These are phyloP conservation scores for Dryas integrifolia DNA, from an alignment of 331 rosid genomes.

Conservation along the genomic window DNA sequence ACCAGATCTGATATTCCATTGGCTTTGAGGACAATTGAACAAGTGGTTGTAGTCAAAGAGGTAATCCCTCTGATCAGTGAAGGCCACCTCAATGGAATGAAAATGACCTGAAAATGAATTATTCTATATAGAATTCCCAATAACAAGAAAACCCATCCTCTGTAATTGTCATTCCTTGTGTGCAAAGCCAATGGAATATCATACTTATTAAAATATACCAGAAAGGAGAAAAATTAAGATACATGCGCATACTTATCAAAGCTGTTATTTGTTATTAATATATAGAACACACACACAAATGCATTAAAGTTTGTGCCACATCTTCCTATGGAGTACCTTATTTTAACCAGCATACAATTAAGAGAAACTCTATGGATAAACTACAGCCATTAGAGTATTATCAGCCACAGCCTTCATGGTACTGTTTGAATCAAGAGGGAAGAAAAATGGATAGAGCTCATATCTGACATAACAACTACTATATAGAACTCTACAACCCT, in stretches of 20 bases:
- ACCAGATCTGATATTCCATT: neutral
- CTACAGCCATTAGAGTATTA: conserved; percentile 24
- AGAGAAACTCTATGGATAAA: conserved; percentile 24
- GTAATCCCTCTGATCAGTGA: too few relatives aligned
- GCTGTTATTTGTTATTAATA: neutral
- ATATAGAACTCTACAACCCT: conserved; percentile 57
- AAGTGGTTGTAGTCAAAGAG: neutral
- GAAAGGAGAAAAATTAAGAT: neutral
- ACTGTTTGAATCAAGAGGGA: conserved; percentile 42
- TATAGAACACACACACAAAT: too few relatives aligned
- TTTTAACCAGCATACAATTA: neutral
- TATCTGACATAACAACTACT: conserved; percentile 70
- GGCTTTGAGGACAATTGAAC: neutral
- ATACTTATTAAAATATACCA: neutral
- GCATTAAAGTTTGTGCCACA: neutral
- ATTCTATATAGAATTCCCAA: too few relatives aligned
- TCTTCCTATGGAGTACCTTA: conserved; percentile 12
- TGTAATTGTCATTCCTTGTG: too few relatives aligned
- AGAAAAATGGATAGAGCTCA: conserved; percentile 70
- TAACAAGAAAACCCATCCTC: too few relatives aligned
- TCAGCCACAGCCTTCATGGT: conserved; percentile 9
- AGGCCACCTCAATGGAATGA: too few relatives aligned
- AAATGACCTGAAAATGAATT: too few relatives aligned
- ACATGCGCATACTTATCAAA: neutral
- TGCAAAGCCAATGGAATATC: neutral